Evolutionary conservation across 2,329 filamentous ascomycete genomes (phyloP).

Genomic region (Rutstroemia sydowiana): DNA sequence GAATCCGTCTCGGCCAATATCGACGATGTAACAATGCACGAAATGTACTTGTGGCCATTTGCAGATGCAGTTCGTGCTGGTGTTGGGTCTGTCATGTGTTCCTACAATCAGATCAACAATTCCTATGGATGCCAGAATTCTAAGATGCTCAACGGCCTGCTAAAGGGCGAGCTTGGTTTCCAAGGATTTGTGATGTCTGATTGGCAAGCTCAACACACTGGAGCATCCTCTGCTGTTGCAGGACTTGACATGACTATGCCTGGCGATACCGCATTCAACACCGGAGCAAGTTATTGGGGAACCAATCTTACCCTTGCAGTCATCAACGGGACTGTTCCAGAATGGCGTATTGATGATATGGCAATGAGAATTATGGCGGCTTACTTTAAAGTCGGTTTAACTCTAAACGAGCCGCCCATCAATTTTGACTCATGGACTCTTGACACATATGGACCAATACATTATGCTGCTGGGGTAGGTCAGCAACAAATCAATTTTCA

Average conservation of each 20-base stretch:
- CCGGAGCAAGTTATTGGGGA: constrained; percentile 61
- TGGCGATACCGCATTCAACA: constrained; percentile 71
- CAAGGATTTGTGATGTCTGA: constrained; percentile 77
- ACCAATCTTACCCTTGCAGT: constrained; percentile 81
- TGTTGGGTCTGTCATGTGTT: constrained; percentile 77
- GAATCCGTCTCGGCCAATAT: constrained; percentile 50
- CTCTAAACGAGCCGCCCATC: constrained; percentile 41
- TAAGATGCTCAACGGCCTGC: constrained; percentile 63
- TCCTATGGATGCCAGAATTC: constrained; percentile 76
- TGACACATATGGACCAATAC: constrained; percentile 44
- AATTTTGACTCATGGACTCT: constrained; percentile 88
- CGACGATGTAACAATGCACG: constrained; percentile 54
- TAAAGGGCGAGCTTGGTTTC: constrained; percentile 76
- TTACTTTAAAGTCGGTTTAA: constrained; percentile 59
- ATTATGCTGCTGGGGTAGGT: constrained; percentile 45
- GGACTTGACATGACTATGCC: constrained; percentile 74
- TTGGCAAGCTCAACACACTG: constrained; percentile 50
- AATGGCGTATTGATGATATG: constrained; percentile 88
- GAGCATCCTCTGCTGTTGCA: constrained; percentile 2
- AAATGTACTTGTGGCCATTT: constrained; percentile 55
- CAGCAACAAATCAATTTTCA: constrained; percentile 69
- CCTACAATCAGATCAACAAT: constrained; percentile 77
- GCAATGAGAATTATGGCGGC: constrained; percentile 72
- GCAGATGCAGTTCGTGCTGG: constrained; percentile 58
- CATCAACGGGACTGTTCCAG: constrained; percentile 80